These are phyloP conservation scores for Acacia pycnantha DNA, from an alignment of 331 rosid genomes.

Conservation along the genomic window DNA sequence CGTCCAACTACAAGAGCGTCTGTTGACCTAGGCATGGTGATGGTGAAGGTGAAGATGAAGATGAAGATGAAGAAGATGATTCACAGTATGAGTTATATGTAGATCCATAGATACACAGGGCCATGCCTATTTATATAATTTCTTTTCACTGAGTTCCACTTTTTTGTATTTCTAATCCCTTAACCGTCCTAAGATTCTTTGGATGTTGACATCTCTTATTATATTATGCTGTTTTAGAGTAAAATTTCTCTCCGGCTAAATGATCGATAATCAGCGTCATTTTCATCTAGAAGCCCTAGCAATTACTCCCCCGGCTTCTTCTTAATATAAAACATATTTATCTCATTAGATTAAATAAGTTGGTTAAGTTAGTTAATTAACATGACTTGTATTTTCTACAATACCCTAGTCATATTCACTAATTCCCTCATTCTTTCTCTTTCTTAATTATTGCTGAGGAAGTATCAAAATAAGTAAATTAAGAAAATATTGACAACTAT, in stretches of 20 bases:
- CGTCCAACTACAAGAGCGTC: slow-evolving; percentile 35
- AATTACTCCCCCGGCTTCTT: too few species aligned
- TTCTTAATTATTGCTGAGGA: too few species aligned
- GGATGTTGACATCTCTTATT: not conserved
- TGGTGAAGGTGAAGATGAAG: too few species aligned
- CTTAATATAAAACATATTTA: too few species aligned
- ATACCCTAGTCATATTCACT: too few species aligned
- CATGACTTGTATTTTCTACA: too few species aligned
- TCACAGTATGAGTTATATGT: not conserved
- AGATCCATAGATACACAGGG: not conserved
- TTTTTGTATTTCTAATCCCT: not conserved
- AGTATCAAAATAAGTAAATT: too few species aligned
- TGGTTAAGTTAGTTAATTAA: too few species aligned
- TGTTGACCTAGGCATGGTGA: not conserved
- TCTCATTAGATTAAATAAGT: too few species aligned
- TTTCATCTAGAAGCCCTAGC: not conserved
- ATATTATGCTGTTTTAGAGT: not conserved
- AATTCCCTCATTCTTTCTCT: too few species aligned
- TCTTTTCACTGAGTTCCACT: not conserved
- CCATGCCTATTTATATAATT: not conserved
- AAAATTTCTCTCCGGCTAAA: too few species aligned
- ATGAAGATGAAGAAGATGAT: not conserved
- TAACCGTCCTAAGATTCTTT: not conserved
- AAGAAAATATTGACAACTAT: too few species aligned
- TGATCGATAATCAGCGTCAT: not conserved